These are phyloP conservation scores for Annulohypoxylon maeteangense DNA, from an alignment of 495 filamentous ascomycete genomes.

Conservation along the genomic window DNA sequence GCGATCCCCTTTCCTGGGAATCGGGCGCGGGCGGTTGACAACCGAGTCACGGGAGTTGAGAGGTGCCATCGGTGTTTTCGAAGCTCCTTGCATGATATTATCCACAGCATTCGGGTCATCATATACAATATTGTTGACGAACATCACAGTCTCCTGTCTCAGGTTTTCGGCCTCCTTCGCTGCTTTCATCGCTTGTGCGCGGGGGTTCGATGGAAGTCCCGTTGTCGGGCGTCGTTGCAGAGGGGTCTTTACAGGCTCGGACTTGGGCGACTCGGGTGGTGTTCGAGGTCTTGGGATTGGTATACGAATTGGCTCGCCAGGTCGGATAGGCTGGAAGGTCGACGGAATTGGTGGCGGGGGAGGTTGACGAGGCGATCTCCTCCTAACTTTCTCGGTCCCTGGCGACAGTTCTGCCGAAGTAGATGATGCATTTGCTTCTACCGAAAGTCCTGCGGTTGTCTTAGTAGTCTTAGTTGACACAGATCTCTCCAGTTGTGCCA, in stretches of 20 bases:
- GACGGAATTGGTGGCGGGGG: conserved; percentile 31
- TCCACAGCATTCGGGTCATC: conserved; percentile 58
- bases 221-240: conserved; percentile 60
- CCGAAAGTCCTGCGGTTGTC: conserved; percentile 39
- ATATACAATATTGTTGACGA: conserved; percentile 63
- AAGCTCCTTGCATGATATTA: conserved; percentile 55
- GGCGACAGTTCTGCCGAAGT: conserved; percentile 59
- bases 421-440: conserved; percentile 47
- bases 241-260: conserved; percentile 51
- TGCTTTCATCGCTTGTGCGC: conserved; percentile 53
- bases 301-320: conserved; percentile 46
- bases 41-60: conserved; percentile 50
- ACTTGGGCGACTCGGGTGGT: conserved; percentile 30
- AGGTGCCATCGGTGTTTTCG: conserved; percentile 42
- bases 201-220: conserved; percentile 62
- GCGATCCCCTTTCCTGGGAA: conserved; percentile 56
- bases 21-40: conserved; percentile 64
- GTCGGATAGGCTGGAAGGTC: conserved; percentile 38
- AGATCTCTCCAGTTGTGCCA: conserved; percentile 36
- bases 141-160: conserved; percentile 61
- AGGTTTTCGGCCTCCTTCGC: conserved; percentile 44
- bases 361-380: conserved; percentile 54
- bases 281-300: conserved; percentile 45
- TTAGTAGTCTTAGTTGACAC: conserved; percentile 37
- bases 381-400: conserved; percentile 53